phyloP scores from a whole-genome alignment of 2,329 filamentous ascomycete genomes.

The Mollisiaceae sp. region DNA sequence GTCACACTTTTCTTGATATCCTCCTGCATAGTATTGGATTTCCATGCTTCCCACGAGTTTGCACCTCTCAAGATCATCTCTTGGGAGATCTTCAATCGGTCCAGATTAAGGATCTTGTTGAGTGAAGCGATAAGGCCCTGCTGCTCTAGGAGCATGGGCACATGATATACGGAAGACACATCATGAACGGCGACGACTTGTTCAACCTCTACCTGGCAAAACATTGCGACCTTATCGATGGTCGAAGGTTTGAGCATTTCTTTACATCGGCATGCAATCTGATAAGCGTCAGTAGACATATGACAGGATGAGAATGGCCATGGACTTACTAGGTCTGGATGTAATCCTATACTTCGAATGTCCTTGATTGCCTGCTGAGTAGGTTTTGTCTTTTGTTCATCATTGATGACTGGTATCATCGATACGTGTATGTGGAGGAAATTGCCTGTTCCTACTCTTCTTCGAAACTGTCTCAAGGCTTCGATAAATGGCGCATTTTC shows the following conservation, averaged over 20 bases:
- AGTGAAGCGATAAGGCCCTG: conserved; percentile 76
- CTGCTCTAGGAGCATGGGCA: conserved; percentile 83
- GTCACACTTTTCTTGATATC: not conserved
- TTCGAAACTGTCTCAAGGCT: conserved; percentile 77
- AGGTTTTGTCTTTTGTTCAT: conserved; percentile 94
- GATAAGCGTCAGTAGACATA: not conserved
- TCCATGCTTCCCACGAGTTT: not conserved
- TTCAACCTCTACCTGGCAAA: conserved; percentile 82
- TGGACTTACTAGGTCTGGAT: conserved; percentile 19
- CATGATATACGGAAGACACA: conserved; percentile 89
- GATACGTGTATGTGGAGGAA: conserved; percentile 89
- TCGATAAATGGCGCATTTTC: conserved; percentile 90
- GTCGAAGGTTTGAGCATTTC: not conserved
- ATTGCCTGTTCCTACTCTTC: conserved; percentile 74
- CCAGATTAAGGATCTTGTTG: conserved; percentile 67
- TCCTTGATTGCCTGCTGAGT: conserved; percentile 88
- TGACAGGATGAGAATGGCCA: not conserved
- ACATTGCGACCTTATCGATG: conserved; percentile 78
- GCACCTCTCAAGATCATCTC: not conserved
- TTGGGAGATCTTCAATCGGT: conserved; percentile 47
- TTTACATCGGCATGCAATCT: conserved; percentile 7
- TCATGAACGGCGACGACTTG: conserved; percentile 88
- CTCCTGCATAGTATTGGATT: not conserved
- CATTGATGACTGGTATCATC: conserved; percentile 70
- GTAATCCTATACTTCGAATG: conserved; percentile 68